Percentiles rank a stretch among this genome's conserved stretches.
Evolutionary conservation across 495 filamentous ascomycete species (phyloP).

Genomic region (Podospora sp.): DNA sequence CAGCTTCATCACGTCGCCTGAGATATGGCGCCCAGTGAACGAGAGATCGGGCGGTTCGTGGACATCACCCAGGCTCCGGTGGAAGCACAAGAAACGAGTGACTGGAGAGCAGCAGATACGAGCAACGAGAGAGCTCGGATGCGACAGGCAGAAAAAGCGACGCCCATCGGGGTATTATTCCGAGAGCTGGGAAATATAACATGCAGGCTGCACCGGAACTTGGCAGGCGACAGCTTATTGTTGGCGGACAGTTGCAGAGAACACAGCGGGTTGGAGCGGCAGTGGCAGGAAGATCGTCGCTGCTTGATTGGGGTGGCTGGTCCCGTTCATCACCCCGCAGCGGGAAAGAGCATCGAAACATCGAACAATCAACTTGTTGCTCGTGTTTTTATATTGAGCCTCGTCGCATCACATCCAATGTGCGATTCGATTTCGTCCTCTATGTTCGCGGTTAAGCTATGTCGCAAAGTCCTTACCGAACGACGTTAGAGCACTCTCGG

Average conservation of each 20-base stretch:
- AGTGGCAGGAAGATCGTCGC: neutral
- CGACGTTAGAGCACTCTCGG: neutral
- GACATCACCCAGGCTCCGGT: neutral
- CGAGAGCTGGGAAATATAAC: neutral
- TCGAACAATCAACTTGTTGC: neutral
- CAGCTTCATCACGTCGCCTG: conserved; percentile 11
- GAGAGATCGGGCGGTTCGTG: neutral
- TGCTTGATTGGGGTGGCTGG: neutral
- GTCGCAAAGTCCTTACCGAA: neutral
- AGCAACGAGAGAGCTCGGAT: neutral
- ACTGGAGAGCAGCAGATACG: neutral
- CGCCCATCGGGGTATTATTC: neutral
- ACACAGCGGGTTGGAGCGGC: neutral
- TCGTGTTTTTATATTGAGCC: neutral
- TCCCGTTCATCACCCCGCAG: neutral
- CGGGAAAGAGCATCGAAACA: neutral
- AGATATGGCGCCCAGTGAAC: neutral
- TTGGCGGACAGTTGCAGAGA: neutral
- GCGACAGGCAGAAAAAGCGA: neutral
- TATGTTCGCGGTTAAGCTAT: neutral
- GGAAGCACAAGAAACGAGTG: neutral
- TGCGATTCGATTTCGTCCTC: neutral
- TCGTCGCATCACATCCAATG: neutral
- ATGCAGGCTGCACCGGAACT: neutral
- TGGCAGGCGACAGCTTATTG: neutral